A percentile compares a stretch with the other conserved stretches of the same genome.
Evolutionary conservation across 441 rosid species (phyloP).

Genomic region (Sinapis alba): DNA sequence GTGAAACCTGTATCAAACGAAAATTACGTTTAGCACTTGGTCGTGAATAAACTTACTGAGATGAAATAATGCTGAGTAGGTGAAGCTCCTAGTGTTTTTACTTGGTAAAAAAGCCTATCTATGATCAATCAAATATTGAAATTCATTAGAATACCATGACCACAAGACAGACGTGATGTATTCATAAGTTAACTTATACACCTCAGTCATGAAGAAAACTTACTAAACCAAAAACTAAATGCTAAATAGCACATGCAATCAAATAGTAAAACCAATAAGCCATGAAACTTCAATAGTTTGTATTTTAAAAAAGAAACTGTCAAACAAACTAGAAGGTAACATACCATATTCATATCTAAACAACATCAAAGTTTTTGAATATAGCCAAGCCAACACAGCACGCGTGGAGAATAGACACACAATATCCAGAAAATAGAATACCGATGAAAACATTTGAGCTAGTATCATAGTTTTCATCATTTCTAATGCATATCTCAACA

Average conservation of each 20-base stretch:
- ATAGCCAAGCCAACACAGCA: slow-evolving; percentile 1
- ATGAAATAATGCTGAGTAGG: not conserved
- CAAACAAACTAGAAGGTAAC: not conserved
- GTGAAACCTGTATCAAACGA: slow-evolving; percentile 74
- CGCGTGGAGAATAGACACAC: not conserved
- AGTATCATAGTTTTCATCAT: not conserved
- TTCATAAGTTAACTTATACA: not conserved
- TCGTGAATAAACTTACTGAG: not conserved
- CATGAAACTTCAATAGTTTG: not conserved
- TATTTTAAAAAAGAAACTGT: not conserved
- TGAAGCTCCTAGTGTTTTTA: not conserved
- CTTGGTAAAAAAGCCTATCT: not conserved
- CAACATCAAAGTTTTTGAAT: slow-evolving; percentile 3
- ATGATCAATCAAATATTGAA: slow-evolving; percentile 4
- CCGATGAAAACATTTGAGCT: not conserved
- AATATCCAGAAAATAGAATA: not conserved
- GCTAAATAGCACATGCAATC: slow-evolving; percentile 1
- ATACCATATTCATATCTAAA: not conserved
- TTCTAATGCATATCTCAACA: slow-evolving; percentile 3
- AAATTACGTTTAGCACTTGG: not conserved
- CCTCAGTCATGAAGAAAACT: not conserved
- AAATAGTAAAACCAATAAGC: slow-evolving; percentile 1
- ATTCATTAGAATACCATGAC: not conserved
- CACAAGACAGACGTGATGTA: not conserved
- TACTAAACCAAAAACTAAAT: not conserved